phyloP scores from a whole-genome alignment of 352 stramenopile genomes.

The Pythium dissimile region DNA sequence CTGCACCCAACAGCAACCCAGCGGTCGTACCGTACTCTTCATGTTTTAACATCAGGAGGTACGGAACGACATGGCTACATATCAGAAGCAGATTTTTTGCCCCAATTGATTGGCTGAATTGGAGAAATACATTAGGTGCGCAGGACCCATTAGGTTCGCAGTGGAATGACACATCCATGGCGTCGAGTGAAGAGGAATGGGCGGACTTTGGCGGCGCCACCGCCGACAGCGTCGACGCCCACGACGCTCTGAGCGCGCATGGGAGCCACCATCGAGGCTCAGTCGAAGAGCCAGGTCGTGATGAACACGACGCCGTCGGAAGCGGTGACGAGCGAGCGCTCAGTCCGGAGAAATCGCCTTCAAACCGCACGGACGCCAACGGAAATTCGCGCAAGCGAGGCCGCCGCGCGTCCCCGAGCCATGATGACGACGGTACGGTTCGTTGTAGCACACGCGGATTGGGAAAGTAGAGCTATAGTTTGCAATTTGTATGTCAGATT shows the following conservation, averaged over 20 bases:
- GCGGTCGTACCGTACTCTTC: too few relatives aligned
- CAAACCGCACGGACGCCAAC: neutral
- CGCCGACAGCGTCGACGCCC: neutral
- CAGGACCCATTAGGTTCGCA: too few relatives aligned
- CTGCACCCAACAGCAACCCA: too few relatives aligned
- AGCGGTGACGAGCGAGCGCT: neutral
- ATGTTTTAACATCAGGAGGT: too few relatives aligned
- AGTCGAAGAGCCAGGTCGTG: neutral
- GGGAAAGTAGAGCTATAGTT: too few relatives aligned
- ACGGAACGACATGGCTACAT: too few relatives aligned
- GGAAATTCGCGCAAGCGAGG: conserved; percentile 5
- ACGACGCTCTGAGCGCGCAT: neutral
- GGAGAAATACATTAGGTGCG: too few relatives aligned
- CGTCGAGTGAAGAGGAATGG: conserved; percentile 19
- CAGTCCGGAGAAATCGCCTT: neutral
- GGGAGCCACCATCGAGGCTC: neutral
- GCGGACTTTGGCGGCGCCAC: neutral
- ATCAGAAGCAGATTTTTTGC: too few relatives aligned
- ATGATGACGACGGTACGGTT: conserved; percentile 5
- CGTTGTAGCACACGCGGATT: neutral
- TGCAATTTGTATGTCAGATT: too few relatives aligned
- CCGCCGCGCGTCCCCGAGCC: neutral
- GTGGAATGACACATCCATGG: too few relatives aligned
- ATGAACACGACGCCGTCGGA: neutral
- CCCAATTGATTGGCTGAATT: too few relatives aligned